Conservation (phyloP, 371 early-diverging fungal genomes). For the Dichotomocladium elegans region DNA sequence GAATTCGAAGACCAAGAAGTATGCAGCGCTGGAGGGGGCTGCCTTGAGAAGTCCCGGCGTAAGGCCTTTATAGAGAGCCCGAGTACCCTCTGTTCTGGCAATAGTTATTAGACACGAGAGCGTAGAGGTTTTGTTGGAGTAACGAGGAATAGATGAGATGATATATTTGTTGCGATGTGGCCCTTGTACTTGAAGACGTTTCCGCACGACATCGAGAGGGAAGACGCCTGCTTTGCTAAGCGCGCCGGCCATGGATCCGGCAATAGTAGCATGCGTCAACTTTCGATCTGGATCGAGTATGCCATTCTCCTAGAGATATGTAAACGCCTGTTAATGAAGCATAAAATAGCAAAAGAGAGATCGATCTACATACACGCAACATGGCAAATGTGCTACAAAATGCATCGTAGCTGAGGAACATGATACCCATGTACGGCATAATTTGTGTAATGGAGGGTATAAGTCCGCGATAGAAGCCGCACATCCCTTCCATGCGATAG, state of each 20-base stretch:
- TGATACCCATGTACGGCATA: slow-evolving; percentile 89
- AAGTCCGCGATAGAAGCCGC: slow-evolving; percentile 87
- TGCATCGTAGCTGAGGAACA: slow-evolving; percentile 72
- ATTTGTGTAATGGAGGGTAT: slow-evolving; percentile 81
- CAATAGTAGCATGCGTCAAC: slow-evolving; percentile 58
- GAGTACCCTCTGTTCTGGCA: background rate
- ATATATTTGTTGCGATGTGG: slow-evolving; percentile 49
- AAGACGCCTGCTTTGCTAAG: slow-evolving; percentile 81
- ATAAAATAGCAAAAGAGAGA: background rate
- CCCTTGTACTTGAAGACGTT: slow-evolving; percentile 77
- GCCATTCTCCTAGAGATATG: slow-evolving; percentile 19
- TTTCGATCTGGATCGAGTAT: slow-evolving; percentile 19
- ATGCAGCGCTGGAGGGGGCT: background rate
- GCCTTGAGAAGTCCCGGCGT: background rate
- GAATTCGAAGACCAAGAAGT: background rate
- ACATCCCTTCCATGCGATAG: slow-evolving; percentile 62
- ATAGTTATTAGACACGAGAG: background rate
- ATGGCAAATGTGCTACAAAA: slow-evolving; percentile 42
- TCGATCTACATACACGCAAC: slow-evolving; percentile 22
- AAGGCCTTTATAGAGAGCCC: background rate
- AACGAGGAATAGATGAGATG: slow-evolving; percentile 41
- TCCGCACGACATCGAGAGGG: slow-evolving; percentile 87
- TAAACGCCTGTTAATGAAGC: background rate
- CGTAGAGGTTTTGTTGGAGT: slow-evolving; percentile 27
- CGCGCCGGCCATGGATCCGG: slow-evolving; percentile 80